phyloP scores from a whole-genome alignment of 306 rosid genomes.

The Trifolium subterraneum region DNA sequence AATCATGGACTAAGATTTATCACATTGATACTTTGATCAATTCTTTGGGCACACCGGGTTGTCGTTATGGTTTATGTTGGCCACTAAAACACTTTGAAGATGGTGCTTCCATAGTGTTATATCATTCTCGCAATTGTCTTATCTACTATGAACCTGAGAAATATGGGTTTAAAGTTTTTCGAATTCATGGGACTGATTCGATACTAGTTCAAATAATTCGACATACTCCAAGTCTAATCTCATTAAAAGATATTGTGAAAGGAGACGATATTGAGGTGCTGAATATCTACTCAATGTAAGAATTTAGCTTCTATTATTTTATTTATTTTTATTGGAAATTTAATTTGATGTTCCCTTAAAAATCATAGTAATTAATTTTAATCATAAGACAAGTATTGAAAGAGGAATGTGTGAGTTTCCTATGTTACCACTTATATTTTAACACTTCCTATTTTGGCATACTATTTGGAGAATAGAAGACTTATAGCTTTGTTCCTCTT shows the following conservation, averaged over 20 bases:
- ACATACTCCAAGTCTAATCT: conserved; percentile 11
- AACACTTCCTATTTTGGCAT: too few species aligned
- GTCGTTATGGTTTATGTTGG: neutral
- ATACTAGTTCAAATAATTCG: neutral
- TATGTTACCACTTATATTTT: too few species aligned
- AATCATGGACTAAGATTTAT: conserved; percentile 27
- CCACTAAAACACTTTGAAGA: neutral
- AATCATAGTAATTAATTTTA: neutral
- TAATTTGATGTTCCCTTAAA: neutral
- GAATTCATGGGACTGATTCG: neutral
- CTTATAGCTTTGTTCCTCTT: neutral
- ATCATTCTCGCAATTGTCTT: neutral
- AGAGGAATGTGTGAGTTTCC: too few species aligned
- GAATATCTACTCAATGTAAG: conserved; percentile 14
- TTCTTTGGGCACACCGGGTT: accelerated
- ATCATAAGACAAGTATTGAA: too few species aligned
- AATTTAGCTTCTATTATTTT: neutral
- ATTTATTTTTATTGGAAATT: neutral
- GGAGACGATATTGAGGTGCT: neutral
- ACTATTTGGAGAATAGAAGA: too few species aligned
- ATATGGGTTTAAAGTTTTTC: neutral
- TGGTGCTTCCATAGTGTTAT: neutral
- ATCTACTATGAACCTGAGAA: neutral
- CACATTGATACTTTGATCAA: neutral
- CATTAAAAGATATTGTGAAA: conserved; percentile 1